Evolutionary conservation across 208 protist genomes (phyloP), one percentile per base, ranked within the genome.

Genomic region (Acanthamoeba royreba): DNA sequence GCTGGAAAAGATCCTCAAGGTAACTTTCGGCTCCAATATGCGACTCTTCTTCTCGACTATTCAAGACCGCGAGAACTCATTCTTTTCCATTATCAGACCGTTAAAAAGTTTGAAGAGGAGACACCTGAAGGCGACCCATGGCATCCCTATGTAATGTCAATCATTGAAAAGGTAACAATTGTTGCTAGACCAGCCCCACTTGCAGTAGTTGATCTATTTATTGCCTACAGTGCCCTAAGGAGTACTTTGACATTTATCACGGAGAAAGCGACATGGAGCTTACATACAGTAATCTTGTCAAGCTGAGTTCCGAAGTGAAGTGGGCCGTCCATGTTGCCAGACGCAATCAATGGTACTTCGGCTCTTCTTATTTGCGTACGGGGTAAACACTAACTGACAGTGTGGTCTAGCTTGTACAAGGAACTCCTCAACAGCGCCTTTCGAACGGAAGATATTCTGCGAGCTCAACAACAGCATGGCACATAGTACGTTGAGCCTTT

Each of bases 341-440:
- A 5, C 83, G 83, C 31, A 69, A 90, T 49, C 31, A 90, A 69
- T 69, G 83, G 63, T 74, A 74, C 22, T 17, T 13, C 63, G 9
- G 22, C 11, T 8, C 63, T 40, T 74, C 22, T 13, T 74, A 35
- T 74, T 8, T 40, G 15, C 63, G 33, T 74, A 17, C 33, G n/a
- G n/a, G n/a, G n/a, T n/a, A n/a, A n/a, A n/a, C n/a, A n/a, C n/a
- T n/a, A n/a, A n/a, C n/a, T n/a, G n/a, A n/a, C n/a, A n/a, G n/a
- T n/a, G n/a, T 55, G 9, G 9, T 55, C 19, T 19, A 55, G 49
- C 83, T 35, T 90, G 33, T 90, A 90, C 42, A 58, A 43, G 35
- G 83, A 90, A 40, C 52, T 72, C 33, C 83, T 90, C 55, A 90
- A 90, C 83, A 66, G 49, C 11, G 83, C 83, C 17, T 90, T 90